Evolutionary conservation across 805 yeast genomes (phyloP), one percentile per base, ranked within the genome.

Genomic region (Kuraishia hungarica): DNA sequence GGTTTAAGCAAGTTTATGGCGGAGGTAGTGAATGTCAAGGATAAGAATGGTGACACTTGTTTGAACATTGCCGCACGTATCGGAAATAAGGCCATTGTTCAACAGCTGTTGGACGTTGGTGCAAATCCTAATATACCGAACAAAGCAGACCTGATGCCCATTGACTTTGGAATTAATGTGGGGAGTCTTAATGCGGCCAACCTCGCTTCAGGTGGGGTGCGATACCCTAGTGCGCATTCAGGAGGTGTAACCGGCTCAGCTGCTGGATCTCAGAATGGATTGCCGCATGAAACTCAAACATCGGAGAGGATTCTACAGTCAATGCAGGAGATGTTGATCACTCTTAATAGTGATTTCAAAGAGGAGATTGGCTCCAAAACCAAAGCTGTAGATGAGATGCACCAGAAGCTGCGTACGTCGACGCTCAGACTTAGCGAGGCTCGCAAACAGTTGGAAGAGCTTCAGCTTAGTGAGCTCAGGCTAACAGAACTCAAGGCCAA

Each of bases 31-130:
- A 93, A 94, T 66, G 87, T 87, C n/a, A 89, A 86, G 59, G 99
- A 94, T 71, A 75, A 83, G 54, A 92, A 92, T 63, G 99, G 99
- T 24, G 97, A 94, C 67, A 94, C 99, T 0, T 92, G 97, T 51
- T 75, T 94, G 57, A 96, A 92, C 65, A 88, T 94, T 55, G 96
- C 96, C 0, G 94, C 97, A 0, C 80, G 96, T 62, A 81, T 94
- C 24, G 96, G 96, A 8, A 87, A 89, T 66, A 81, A 83, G 51
- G 83, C 87, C 50, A 80, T 94, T 55, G 92, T 87, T 10, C 89
- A 87, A 59, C 89, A 87, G 58, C 75, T 94, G 52, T 69, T 94
- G 53, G 92, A 89, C 59, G 87, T 89, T 55, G 97, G 97, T 43
- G 97, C 97, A 1, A 88, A 92, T 65, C 82, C 88, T 4, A 76